Evolutionary conservation across 768 basidiomycete species (phyloP), one percentile per base, ranked within the genome.

Genomic region (Podaxis rugospora): DNA sequence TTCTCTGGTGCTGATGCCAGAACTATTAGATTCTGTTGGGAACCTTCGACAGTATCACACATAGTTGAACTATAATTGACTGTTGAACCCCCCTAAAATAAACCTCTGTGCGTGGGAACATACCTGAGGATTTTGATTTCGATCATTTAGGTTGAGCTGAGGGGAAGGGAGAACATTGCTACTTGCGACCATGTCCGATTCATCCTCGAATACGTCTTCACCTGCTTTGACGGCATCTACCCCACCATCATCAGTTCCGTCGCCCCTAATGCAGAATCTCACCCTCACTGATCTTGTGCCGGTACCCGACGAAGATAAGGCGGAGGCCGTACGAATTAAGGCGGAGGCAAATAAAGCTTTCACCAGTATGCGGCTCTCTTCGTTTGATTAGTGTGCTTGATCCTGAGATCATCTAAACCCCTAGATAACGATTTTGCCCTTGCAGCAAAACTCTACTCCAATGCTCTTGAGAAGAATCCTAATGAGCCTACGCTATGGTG

Each of bases 271-370:
- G 18, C 74, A 80, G 49, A 75, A 78, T 4, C 74, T 89, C 32
- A 76, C 70, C 27, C 68, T 89, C 49, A 74, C 73, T 61, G 81
- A 83, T 63, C 66, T 66, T 49, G 61, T 67, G 13, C 61, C 59
- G 28, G 81, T 93, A 53, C 84, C 92, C 0, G 88, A 90, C 39
- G 81, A 87, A 62, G 89, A 91, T 65, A 86, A 78, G 68, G 80
- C 79, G 37, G 81, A 83, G 66, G 92, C 95, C 1, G 73, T 81
- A 5, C 79, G 79, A 66, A 71, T 97, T 61, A 99, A 98, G 74
- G 83, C 79, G 5, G 81, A 89, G 63, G 97, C 95, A 9, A 98
- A 98, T 78, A 87, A 87, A 67, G 90, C 93, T 3, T 99, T 98
- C 67, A 74, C 78, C 51, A 77, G 92, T 90, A 70, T 66, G 83